A percentile compares a stretch with the other conserved stretches of the same genome.
Evolutionary conservation across 495 filamentous ascomycete species (phyloP).

Genomic region (Lasiosphaeriaceae sp.): DNA sequence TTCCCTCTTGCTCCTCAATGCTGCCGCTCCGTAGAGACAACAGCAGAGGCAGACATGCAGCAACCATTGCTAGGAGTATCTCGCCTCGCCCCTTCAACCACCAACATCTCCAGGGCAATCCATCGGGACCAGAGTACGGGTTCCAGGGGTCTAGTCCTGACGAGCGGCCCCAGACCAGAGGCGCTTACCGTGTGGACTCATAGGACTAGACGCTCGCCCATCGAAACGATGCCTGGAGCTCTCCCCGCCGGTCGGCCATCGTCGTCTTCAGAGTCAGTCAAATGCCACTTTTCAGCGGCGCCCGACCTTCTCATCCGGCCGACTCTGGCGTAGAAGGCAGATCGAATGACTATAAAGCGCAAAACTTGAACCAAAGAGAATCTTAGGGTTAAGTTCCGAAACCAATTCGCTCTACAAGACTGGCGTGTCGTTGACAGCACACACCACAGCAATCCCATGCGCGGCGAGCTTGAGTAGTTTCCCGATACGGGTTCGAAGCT

Average conservation of each 20-base stretch:
- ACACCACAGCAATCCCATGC: slow-evolving; percentile 25
- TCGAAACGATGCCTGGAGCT: slow-evolving; percentile 42
- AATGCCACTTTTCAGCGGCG: slow-evolving; percentile 42
- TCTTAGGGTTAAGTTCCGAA: slow-evolving; percentile 81
- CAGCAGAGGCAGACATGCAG: not conserved
- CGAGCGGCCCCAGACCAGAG: slow-evolving; percentile 59
- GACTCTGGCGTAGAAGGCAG: slow-evolving; percentile 37
- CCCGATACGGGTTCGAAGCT: slow-evolving; percentile 39
- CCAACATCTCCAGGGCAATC: slow-evolving; percentile 43
- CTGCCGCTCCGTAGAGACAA: not conserved
- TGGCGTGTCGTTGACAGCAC: slow-evolving; percentile 17
- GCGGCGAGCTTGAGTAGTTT: slow-evolving; percentile 30
- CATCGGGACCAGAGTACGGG: slow-evolving; percentile 53
- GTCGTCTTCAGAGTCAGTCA: slow-evolving; percentile 15
- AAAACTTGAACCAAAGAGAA: slow-evolving; percentile 52
- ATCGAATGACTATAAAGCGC: slow-evolving; percentile 39
- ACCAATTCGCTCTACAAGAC: slow-evolving; percentile 48
- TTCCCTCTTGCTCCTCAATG: slow-evolving; percentile 21
- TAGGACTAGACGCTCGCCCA: slow-evolving; percentile 44
- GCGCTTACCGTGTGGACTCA: slow-evolving; percentile 64
- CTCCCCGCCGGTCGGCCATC: slow-evolving; percentile 36
- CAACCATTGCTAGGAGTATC: slow-evolving; percentile 23
- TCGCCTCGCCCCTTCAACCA: slow-evolving; percentile 12
- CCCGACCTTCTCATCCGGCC: slow-evolving; percentile 3
- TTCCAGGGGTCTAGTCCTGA: slow-evolving; percentile 57